Evolutionary conservation across 306 rosid species (phyloP), one percentile per base, ranked within the genome.

Genomic region (Trifolium fragiferum): DNA sequence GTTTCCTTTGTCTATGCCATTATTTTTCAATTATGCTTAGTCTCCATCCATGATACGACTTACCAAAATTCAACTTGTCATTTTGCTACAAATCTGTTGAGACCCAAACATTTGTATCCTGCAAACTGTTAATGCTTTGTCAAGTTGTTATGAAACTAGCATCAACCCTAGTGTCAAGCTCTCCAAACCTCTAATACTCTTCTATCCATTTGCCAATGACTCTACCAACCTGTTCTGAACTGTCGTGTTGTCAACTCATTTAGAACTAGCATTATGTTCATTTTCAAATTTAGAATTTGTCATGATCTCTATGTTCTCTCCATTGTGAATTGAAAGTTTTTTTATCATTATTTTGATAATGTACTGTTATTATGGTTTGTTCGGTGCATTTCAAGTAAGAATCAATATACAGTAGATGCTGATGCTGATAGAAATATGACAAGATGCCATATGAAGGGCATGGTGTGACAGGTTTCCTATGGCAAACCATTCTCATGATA

Each of bases 21-120:
- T 21, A 21, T 23, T 20, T 54, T 10, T 21, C 63, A 57, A 27
- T 44, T 55, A 16, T 37, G 51, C 47, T 66, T 53, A 38, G 47
- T 55, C 20, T 80, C 75, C 38, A 21, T 23, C 25, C 33, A 51
- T 65, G 67, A 71, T 53, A 35, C 25, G n/a, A 6, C 37, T 23
- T 35, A 16, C 64, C 40, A 30, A 59, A 27, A 59, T 59, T 59
- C 65, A 59, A 59, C 6, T 58, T 59, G 5, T 59, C 40, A 59
- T 13, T 59, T 59, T 59, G 38, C 40, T 59, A 59, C 13, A 13
- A 66, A 51, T 15, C 14, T 20, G 8, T 44, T 19, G 19, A 10
- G 33, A 35, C 21, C 46, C 32, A 0, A 30, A 20, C 18, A 32
- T 46, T n/a, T 27, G 46, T 66, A 43, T 23, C 23, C 58, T 4